These are phyloP conservation scores for Hygrophoropsis aurantiaca DNA, from an alignment of 768 basidiomycete genomes.

Conservation along the genomic window DNA sequence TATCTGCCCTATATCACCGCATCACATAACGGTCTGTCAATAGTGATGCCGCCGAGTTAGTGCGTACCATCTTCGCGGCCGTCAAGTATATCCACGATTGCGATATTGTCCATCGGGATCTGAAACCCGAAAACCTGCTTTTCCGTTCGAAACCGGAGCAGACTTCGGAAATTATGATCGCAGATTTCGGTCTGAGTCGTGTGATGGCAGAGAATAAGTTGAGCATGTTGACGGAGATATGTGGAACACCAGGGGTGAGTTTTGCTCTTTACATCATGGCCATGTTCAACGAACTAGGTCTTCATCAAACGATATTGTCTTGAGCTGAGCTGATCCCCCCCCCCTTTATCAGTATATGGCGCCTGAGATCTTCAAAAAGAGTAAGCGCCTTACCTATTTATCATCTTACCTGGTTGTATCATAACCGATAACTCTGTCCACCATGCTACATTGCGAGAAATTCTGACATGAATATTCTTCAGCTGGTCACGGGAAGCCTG, in stretches of 20 bases:
- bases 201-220: constrained; percentile 91
- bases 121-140: constrained; percentile 97
- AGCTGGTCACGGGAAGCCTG: constrained; percentile 93
- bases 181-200: constrained; percentile 92
- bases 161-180: constrained; percentile 93
- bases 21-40: background rate
- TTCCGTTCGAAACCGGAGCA: constrained; percentile 83
- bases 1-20: background rate
- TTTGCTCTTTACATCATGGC: background rate
- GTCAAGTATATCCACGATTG: constrained; percentile 90
- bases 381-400: constrained; percentile 38
- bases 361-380: constrained; percentile 93
- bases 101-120: constrained; percentile 94
- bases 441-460: too few relatives aligned
- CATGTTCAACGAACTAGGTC: background rate
- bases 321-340: background rate
- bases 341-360: constrained; percentile 72
- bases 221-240: constrained; percentile 88
- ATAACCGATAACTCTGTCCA: too few relatives aligned
- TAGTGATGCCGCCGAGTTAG: constrained; percentile 86
- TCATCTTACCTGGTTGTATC: too few relatives aligned
- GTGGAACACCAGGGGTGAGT: constrained; percentile 86
- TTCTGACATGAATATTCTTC: constrained; percentile 4
- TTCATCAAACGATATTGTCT: constrained; percentile 10
- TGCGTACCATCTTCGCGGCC: constrained; percentile 82